phyloP scores from a whole-genome alignment of 768 basidiomycete species.

The Suillus subluteus region DNA sequence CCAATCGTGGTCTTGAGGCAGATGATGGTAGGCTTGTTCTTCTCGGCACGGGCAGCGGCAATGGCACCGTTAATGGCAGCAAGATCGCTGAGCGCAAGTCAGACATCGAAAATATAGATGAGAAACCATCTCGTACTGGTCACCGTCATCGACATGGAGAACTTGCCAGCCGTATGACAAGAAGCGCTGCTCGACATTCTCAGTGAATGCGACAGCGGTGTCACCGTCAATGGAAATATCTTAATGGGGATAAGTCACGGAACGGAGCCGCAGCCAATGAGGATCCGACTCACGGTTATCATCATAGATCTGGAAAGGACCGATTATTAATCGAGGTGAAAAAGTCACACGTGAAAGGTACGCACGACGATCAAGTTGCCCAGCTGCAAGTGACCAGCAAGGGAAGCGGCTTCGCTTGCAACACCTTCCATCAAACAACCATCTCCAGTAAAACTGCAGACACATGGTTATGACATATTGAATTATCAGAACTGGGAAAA shows the following conservation, averaged over 20 bases:
- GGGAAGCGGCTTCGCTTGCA: constrained; percentile 87
- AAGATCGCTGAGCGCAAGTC: constrained; percentile 61
- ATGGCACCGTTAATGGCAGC: constrained; percentile 79
- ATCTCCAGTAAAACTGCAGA: constrained; percentile 84
- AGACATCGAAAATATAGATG: constrained; percentile 9
- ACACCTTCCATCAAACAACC: constrained; percentile 98
- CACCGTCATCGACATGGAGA: constrained; percentile 79
- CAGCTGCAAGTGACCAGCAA: constrained; percentile 92
- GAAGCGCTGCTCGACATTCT: constrained; percentile 89
- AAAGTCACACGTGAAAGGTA: constrained; percentile 27
- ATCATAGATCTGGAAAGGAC: constrained; percentile 73
- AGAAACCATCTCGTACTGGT: constrained; percentile 50
- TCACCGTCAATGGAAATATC: constrained; percentile 97
- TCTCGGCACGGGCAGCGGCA: constrained; percentile 73
- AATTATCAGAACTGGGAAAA: constrained; percentile 9
- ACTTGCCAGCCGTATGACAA: constrained; percentile 94
- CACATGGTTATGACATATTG: constrained; percentile 11
- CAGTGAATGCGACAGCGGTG: constrained; percentile 91
- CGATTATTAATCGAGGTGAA: constrained; percentile 28
- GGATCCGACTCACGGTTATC: constrained; percentile 78
- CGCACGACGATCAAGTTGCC: constrained; percentile 90
- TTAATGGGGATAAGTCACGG: constrained; percentile 31
- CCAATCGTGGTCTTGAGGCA: constrained; percentile 89
- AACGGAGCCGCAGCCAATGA: constrained; percentile 3
- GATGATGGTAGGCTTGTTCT: constrained; percentile 86